phyloP scores from a whole-genome alignment of 2,329 filamentous ascomycete species.

The Scopulariopsis brevicaulis region DNA sequence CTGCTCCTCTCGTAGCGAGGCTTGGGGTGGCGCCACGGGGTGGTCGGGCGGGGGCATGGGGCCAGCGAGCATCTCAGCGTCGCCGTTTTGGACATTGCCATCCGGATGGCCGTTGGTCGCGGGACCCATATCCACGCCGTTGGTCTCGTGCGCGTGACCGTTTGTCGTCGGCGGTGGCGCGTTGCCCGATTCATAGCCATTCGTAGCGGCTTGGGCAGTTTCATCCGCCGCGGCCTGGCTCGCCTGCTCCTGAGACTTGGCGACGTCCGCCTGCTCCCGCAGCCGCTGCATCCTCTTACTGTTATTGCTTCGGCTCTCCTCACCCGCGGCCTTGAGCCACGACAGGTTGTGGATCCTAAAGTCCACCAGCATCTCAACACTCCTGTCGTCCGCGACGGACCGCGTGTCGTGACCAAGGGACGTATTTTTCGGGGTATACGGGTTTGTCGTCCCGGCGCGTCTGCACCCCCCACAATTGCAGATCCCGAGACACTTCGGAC shows the following conservation, averaged over 20 bases:
- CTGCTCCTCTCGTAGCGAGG: constrained; percentile 12
- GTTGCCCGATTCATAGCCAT: not conserved
- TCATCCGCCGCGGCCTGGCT: constrained; percentile 15
- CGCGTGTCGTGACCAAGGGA: constrained; percentile 85
- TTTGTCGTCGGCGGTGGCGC: not conserved
- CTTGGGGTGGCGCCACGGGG: constrained; percentile 10
- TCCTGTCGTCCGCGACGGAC: constrained; percentile 80
- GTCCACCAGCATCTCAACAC: constrained; percentile 81
- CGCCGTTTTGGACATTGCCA: not conserved
- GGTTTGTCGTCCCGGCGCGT: constrained; percentile 50
- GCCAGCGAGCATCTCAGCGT: not conserved
- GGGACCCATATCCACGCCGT: not conserved
- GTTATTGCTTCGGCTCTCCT: constrained; percentile 44
- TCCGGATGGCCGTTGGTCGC: not conserved
- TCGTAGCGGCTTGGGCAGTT: constrained; percentile 5
- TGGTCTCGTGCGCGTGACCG: not conserved
- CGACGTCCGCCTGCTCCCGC: constrained; percentile 43
- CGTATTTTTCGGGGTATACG: constrained; percentile 80
- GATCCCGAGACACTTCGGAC: constrained; percentile 73
- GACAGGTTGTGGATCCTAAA: constrained; percentile 80
- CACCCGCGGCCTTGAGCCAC: constrained; percentile 58
- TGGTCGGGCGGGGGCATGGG: constrained; percentile 1
- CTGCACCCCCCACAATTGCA: constrained; percentile 82
- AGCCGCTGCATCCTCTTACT: constrained; percentile 45
- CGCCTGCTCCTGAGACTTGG: constrained; percentile 37